Evolutionary conservation across 495 filamentous ascomycete species (phyloP).

Genomic region (Aspergillus sclerotiicarbonarius): DNA sequence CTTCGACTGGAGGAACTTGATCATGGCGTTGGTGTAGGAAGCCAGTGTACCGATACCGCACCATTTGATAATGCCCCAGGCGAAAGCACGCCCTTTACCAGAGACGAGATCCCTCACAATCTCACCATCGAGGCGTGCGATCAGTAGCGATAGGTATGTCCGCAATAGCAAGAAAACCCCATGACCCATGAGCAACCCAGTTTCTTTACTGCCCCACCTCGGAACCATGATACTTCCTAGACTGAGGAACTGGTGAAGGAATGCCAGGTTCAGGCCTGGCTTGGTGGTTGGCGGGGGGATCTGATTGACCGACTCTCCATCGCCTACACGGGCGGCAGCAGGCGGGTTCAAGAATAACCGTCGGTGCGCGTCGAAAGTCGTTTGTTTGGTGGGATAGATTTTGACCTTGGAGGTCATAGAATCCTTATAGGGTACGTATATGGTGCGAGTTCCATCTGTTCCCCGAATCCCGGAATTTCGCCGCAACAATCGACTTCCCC

Average conservation of each 20-base stretch:
- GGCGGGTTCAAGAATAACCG: conserved; percentile 91
- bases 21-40: conserved; percentile 93
- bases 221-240: conserved; percentile 97
- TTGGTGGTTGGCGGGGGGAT: conserved; percentile 88
- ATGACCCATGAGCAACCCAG: conserved; percentile 81
- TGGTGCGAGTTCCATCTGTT: conserved; percentile 89
- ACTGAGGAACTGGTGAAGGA: conserved; percentile 94
- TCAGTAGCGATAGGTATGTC: conserved; percentile 91
- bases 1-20: conserved; percentile 97
- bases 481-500: conserved; percentile 73
- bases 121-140: conserved; percentile 91
- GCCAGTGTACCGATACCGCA: conserved; percentile 69
- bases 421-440: conserved; percentile 89
- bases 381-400: conserved; percentile 87
- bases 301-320: conserved; percentile 57
- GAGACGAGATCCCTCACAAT: conserved; percentile 95
- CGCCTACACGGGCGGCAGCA: conserved; percentile 67
- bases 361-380: conserved; percentile 94
- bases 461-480: conserved; percentile 89
- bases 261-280: conserved; percentile 92
- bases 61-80: conserved; percentile 88
- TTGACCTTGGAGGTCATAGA: conserved; percentile 81
- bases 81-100: conserved; percentile 83
- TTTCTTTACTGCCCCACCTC: conserved; percentile 91
- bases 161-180: conserved; percentile 65